Percentiles rank a stretch among this genome's conserved stretches.
These are phyloP conservation scores for Fusarium paranaense DNA, from an alignment of 2,329 filamentous ascomycete species.

Conservation along the genomic window DNA sequence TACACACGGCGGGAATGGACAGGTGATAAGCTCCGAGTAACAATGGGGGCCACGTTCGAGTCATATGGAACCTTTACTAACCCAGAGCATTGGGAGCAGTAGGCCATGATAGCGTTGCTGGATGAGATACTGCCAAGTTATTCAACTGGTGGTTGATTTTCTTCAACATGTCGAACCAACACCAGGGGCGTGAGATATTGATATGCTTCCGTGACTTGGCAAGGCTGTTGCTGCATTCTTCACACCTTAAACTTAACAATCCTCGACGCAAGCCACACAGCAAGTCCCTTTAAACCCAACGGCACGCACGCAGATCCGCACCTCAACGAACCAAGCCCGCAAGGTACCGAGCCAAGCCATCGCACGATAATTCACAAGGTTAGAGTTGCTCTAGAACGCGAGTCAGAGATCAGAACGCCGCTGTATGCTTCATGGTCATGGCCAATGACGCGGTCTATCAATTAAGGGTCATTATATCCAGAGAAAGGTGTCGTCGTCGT, in stretches of 20 bases:
- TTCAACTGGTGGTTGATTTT: not conserved
- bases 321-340: not conserved
- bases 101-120: not conserved
- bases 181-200: not conserved
- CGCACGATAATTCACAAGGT: not conserved
- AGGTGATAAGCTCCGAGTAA: not conserved
- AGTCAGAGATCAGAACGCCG: conserved; percentile 25
- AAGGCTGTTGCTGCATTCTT: not conserved
- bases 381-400: not conserved
- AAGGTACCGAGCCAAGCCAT: not conserved
- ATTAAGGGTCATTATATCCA: conserved; percentile 25
- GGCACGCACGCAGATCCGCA: not conserved
- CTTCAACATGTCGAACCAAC: not conserved
- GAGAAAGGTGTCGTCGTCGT: conserved; percentile 2
- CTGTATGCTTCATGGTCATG: conserved; percentile 14
- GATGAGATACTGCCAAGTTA: not conserved
- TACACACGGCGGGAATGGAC: not conserved
- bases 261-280: not conserved
- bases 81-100: not conserved
- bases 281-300: not conserved
- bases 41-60: not conserved
- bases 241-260: not conserved
- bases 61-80: not conserved
- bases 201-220: not conserved
- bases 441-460: conserved; percentile 22